phyloP scores from a whole-genome alignment of 352 stramenopile species.

The Globisporangium barbulae region DNA sequence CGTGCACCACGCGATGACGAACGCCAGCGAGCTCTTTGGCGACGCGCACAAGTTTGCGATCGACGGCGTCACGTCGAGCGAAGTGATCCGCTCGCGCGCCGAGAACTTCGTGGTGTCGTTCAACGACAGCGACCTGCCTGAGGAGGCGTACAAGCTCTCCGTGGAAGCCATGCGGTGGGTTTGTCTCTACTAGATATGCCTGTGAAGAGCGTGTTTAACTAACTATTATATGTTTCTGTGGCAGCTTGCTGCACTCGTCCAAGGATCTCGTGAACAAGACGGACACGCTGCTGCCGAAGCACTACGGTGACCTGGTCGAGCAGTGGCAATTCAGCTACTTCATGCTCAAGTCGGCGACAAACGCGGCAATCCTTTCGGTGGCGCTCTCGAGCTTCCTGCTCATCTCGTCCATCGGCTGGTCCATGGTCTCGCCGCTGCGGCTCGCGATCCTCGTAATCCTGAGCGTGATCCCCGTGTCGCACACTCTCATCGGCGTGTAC shows the following conservation, averaged over 20 bases:
- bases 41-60: conserved; percentile 32
- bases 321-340: conserved; percentile 79
- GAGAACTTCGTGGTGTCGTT: conserved; percentile 69
- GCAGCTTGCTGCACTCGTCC: conserved; percentile 48
- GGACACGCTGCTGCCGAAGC: conserved; percentile 41
- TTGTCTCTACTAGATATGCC: no score
- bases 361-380: conserved; percentile 72
- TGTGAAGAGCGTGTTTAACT: neutral
- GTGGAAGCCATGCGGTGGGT: conserved; percentile 51
- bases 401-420: conserved; percentile 79
- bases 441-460: conserved; percentile 76
- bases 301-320: conserved; percentile 50
- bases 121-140: conserved; percentile 63
- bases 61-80: conserved; percentile 34
- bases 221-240: neutral
- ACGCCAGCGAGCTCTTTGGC: conserved; percentile 56
- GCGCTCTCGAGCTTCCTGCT: conserved; percentile 72
- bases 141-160: conserved; percentile 58
- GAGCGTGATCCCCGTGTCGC: conserved; percentile 72
- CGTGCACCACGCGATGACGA: conserved; percentile 69
- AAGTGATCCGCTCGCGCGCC: conserved; percentile 37
- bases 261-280: conserved; percentile 58
- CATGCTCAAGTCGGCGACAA: conserved; percentile 77
- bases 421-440: conserved; percentile 67
- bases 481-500: conserved; percentile 78